Base-by-base conservation (phyloP, 805 yeast genomes). In the Torulaspora gathmanii region DNA sequence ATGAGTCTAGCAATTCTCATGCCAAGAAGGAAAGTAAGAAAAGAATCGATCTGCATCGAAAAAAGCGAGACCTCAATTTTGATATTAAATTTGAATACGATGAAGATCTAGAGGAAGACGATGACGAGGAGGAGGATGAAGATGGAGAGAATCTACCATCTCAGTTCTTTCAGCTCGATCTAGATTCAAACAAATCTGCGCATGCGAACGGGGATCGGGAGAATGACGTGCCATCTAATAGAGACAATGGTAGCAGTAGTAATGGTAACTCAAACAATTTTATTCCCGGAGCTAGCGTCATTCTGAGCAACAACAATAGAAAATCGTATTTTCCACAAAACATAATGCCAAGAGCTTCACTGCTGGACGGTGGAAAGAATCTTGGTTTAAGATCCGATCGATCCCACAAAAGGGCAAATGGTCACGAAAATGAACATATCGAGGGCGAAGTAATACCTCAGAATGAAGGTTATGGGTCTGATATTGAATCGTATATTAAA, bases 91-190 rank as follows among this genome's bases (percentile, higher is more conserved):
- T 61, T 45, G 65, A 62, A 42, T 61, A 58, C 40, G 62, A 61
- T 45, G 63, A 60, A 26, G 56, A 54, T 38, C 39, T 61, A 3
- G 65, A 61, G 16, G 64, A 63, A 15, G 65, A 62, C 27, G 68
- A 63, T 12, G 68, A 64, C 17, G 65, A 61, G 15, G 64, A 56
- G 11, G 64, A 59, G 10, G 65, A 62, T 16, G 63, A 60, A 5
- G 55, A 55, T 28, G 51, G 51, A 25, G 47, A 48, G 9, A 46
- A 55, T 25, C 30, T 55, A 23, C 53, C 50, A 19, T 54, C 60
- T 1, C 53, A 54, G 33, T 61, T 61, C 45, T 57, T 58, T 34
- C 58, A 57, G 31, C 33, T 58, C 17, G 52, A 55, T 34, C 28
- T 42, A 23, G 47, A 40, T 11, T 27, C 40, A 7, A 36, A 41